Evolutionary conservation across 1,284 basidiomycete species (phyloP).

Genomic region (Kwoniella shivajii): DNA sequence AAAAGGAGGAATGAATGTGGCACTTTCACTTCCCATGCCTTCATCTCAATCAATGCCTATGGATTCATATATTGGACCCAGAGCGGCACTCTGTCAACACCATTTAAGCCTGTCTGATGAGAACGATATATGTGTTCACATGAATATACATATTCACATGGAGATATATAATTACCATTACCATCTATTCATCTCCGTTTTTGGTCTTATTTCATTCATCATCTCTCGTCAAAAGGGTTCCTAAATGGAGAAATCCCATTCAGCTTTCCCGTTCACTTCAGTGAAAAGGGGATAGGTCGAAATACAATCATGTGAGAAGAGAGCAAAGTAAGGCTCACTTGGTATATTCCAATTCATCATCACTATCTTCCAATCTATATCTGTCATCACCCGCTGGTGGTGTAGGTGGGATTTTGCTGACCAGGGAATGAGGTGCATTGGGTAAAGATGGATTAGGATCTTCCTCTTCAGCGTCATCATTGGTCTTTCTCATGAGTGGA

Average conservation of each 20-base stretch:
- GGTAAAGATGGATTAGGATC: constrained; percentile 44
- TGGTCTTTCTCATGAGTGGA: background rate
- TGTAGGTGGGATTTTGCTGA: constrained; percentile 46
- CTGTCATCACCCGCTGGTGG: constrained; percentile 34
- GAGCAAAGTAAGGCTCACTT: constrained; percentile 34
- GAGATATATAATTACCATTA: too few relatives aligned
- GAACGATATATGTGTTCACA: background rate
- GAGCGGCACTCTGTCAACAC: too few relatives aligned
- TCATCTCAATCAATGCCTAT: too few relatives aligned
- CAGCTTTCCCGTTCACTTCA: background rate
- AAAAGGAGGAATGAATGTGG: too few relatives aligned
- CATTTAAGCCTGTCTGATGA: too few relatives aligned
- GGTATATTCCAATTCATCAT: constrained; percentile 53
- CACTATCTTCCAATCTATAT: constrained; percentile 47
- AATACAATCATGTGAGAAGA: background rate
- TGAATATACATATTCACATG: background rate
- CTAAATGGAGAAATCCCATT: constrained; percentile 19
- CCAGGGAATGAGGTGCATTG: constrained; percentile 24
- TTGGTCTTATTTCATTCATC: too few relatives aligned
- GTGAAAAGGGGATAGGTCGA: too few relatives aligned
- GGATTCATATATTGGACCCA: too few relatives aligned
- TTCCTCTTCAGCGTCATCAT: constrained; percentile 27
- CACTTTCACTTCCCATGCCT: too few relatives aligned
- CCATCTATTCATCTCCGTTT: background rate
- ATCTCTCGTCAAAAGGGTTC: constrained; percentile 53